phyloP scores from a whole-genome alignment of 2,329 filamentous ascomycete genomes.

The Thyridium curvatum region DNA sequence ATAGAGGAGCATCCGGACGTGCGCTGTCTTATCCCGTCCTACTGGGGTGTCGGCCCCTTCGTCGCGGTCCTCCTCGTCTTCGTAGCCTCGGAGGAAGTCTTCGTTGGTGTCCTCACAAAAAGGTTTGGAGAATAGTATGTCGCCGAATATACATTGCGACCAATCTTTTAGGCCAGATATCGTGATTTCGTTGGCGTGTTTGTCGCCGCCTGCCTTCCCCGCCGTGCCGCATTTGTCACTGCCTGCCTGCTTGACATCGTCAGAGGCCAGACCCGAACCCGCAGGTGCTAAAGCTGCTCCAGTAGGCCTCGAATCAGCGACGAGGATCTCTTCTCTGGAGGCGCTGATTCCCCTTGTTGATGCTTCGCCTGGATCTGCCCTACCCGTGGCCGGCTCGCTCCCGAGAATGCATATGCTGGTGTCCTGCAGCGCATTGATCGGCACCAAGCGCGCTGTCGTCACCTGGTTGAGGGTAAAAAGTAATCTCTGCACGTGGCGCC shows the following conservation, averaged over 20 bases:
- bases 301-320: too few species aligned
- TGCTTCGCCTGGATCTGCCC: background rate
- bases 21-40: constrained; percentile 29
- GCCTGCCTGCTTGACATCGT: too few species aligned
- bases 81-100: constrained; percentile 42
- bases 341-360: constrained; percentile 3
- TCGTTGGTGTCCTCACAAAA: constrained; percentile 38
- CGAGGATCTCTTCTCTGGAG: too few species aligned
- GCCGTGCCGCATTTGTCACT: too few species aligned
- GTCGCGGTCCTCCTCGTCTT: constrained; percentile 10
- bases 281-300: too few species aligned
- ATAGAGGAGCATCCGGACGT: constrained; percentile 47
- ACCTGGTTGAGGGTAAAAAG: constrained; percentile 45
- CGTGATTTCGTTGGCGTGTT: constrained; percentile 12
- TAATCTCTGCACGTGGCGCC: constrained; percentile 44
- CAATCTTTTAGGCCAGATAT: constrained; percentile 51
- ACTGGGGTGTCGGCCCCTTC: constrained; percentile 2
- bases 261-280: too few species aligned
- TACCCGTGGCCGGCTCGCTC: background rate
- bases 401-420: constrained; percentile 39
- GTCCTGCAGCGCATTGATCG: constrained; percentile 46
- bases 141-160: constrained; percentile 53
- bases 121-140: constrained; percentile 45
- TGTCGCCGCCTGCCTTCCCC: too few species aligned
- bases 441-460: constrained; percentile 42